These are phyloP conservation scores for Cladophialophora exuberans DNA, from an alignment of 2,329 filamentous ascomycete species.

Conservation along the genomic window DNA sequence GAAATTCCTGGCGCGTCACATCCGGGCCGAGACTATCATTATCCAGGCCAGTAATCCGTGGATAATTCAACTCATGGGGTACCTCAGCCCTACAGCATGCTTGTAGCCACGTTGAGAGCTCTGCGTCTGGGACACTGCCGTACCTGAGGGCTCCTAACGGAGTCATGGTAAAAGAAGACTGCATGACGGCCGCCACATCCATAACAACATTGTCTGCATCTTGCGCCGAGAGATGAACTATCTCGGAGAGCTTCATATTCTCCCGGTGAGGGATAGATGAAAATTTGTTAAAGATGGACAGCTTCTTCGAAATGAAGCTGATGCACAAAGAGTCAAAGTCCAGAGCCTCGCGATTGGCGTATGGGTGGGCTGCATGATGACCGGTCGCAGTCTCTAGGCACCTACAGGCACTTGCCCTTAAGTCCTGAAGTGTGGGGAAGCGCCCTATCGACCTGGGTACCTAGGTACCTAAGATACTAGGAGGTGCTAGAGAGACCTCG, in stretches of 20 bases:
- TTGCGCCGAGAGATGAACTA: neutral
- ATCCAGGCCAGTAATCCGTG: slow-evolving; percentile 11
- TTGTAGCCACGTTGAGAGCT: slow-evolving; percentile 13
- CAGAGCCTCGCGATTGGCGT: no score
- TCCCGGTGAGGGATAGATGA: no score
- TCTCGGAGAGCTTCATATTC: slow-evolving; percentile 6
- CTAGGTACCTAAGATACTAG: no score
- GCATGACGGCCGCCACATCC: slow-evolving; percentile 13
- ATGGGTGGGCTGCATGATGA: no score
- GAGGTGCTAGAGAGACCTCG: no score
- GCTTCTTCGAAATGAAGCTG: no score
- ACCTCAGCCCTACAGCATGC: slow-evolving; percentile 4
- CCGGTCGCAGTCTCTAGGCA: no score
- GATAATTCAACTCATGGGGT: neutral
- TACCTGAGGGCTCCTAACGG: slow-evolving; percentile 16
- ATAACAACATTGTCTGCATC: neutral
- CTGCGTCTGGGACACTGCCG: slow-evolving; percentile 1
- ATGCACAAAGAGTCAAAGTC: no score
- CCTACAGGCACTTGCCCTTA: no score
- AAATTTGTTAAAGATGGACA: no score
- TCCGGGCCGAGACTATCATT: neutral
- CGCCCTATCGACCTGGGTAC: neutral
- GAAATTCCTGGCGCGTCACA: slow-evolving; percentile 9
- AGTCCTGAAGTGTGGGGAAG: neutral
- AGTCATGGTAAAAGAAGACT: slow-evolving; percentile 9